Evolutionary conservation across 148 eudicot species (phyloP).

Genomic region (Gaultheria prostrata): DNA sequence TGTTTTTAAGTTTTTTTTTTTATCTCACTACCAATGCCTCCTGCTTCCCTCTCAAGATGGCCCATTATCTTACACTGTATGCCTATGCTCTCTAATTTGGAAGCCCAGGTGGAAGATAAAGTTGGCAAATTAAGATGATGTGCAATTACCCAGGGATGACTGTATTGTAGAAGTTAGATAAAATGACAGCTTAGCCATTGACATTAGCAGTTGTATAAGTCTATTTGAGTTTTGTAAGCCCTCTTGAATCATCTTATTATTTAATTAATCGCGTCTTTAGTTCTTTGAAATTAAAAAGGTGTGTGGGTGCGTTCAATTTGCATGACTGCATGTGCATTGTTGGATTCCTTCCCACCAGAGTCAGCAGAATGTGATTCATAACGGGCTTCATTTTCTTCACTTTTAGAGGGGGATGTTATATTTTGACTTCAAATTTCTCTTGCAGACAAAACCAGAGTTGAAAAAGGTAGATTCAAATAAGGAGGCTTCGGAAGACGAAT

Average conservation of each 20-base stretch:
- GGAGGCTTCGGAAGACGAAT: conserved; percentile 28
- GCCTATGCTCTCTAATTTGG: background rate
- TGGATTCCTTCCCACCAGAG: background rate
- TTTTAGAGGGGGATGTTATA: background rate
- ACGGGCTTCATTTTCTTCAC: background rate
- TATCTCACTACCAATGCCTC: background rate
- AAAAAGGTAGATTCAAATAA: conserved; percentile 16
- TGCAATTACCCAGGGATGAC: background rate
- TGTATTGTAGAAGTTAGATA: background rate
- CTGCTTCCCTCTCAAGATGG: background rate
- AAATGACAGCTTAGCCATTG: background rate
- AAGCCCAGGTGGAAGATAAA: background rate
- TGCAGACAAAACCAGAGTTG: conserved; percentile 29
- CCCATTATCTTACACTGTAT: background rate
- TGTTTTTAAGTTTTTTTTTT: background rate
- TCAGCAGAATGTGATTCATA: background rate
- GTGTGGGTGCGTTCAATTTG: background rate
- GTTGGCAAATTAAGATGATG: background rate
- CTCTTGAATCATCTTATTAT: background rate
- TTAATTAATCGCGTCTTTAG: background rate
- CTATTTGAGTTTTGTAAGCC: background rate
- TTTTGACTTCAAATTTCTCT: background rate
- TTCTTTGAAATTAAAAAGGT: background rate
- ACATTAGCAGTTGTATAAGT: background rate
- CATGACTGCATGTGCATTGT: background rate